Base-by-base conservation (phyloP, 2,329 filamentous ascomycete genomes). In the Penicillium thymicola region DNA sequence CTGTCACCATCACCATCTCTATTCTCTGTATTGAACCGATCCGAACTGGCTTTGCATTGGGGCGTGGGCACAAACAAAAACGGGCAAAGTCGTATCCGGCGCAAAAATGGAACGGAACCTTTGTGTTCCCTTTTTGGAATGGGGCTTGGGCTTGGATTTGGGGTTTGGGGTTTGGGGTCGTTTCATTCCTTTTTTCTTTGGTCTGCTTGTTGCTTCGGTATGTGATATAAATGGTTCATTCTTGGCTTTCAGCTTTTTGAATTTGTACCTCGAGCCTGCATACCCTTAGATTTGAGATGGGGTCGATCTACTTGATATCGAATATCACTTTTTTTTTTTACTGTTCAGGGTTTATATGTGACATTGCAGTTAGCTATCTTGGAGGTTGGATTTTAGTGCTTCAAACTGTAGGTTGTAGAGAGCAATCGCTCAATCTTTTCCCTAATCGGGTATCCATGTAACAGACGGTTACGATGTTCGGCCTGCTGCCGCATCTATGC, bases 11-110 rank as follows among this genome's bases (percentile, higher is more conserved):
- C 32, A 16, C 14, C 10, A 21, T 44, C n/a, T 45, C n/a, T 28
- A 13, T 43, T 21, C 3, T 32, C 25, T 55, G 46, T 51, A 50
- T 36, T 40, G 32, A 48, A 50, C 11, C 8, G 32, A 44, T 40
- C 34, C 6, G 40, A 9, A 21, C n/a, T 27, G 41, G 36, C 48
- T 55, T 42, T 55, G 48, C 41, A 52, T 46, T 45, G 41, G 42
- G n/a, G 36, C 21, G 44, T 36, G 44, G 40, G 43, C 41, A 25
- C 16, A n/a, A 11, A 11, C 6, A 9, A 25, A 38, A 40, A 50
- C 27, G 9, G 14, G 13, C 23, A 11, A 51, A 32, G 25, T n/a
- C 21, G 23, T 18, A 49, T 37, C 18, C 3, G 54, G 47, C 47
- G 54, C 54, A 55, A 46, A 48, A 44, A 30, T 21, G 32, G 47